These are phyloP conservation scores for Chlamydomonas asymmetrica DNA, from an alignment of 139 green algal species.

Conservation along the genomic window DNA sequence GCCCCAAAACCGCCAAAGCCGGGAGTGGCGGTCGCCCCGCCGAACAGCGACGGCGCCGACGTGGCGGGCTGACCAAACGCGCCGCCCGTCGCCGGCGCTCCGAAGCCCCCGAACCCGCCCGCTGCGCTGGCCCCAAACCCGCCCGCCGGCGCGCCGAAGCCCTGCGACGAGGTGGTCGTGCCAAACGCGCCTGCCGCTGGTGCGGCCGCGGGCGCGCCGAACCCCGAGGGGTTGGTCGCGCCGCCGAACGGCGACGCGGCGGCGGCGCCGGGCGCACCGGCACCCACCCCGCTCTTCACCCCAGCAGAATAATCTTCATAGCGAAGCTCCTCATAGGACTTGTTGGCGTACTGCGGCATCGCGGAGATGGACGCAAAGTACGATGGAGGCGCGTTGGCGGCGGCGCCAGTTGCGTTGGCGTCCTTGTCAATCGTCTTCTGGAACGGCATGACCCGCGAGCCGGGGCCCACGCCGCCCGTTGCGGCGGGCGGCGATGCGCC, in stretches of 20 bases:
- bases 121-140: conserved; percentile 6
- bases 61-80: conserved; percentile 36
- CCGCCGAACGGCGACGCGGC: background rate
- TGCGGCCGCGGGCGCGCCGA: conserved; percentile 9
- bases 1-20: conserved; percentile 3
- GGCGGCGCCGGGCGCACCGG: background rate
- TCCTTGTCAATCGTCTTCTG: conserved; percentile 70
- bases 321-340: conserved; percentile 87
- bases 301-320: conserved; percentile 87
- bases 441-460: conserved; percentile 57
- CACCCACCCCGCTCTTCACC: conserved; percentile 31
- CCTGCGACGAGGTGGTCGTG: conserved; percentile 9
- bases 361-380: conserved; percentile 73
- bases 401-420: too few species aligned
- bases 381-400: conserved; percentile 22
- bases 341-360: conserved; percentile 77
- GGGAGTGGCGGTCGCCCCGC: conserved; percentile 1
- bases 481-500: background rate
- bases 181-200: conserved; percentile 21
- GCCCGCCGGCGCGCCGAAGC: background rate
- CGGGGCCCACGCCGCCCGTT: conserved; percentile 22
- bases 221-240: conserved; percentile 29
- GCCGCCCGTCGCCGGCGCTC: conserved; percentile 10
- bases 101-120: conserved; percentile 37
- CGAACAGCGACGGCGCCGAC: conserved; percentile 49